Evolutionary conservation across 257 asterid genomes (phyloP).

Genomic region (Nicotiana tabacum): DNA sequence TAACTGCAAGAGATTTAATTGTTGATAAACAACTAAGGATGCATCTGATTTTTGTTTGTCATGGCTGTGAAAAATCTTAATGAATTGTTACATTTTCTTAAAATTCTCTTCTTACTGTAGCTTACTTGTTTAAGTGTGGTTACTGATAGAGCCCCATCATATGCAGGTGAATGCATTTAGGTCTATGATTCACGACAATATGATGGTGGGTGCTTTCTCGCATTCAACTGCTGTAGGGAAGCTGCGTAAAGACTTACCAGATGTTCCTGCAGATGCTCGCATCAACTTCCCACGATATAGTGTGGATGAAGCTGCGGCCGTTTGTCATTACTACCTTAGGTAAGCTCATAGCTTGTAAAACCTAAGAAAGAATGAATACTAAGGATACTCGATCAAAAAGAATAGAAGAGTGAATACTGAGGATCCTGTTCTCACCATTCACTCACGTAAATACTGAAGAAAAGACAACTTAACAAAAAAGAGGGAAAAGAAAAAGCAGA

Average conservation of each 20-base stretch:
- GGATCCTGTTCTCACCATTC: neutral
- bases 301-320: conserved; percentile 82
- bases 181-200: conserved; percentile 78
- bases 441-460: neutral
- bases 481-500: neutral
- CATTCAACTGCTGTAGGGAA: conserved; percentile 98
- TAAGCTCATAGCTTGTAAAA: conserved; percentile 18
- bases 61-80: neutral
- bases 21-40: neutral
- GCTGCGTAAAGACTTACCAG: conserved; percentile 79
- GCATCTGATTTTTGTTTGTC: conserved; percentile 1
- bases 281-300: conserved; percentile 67
- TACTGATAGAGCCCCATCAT: neutral
- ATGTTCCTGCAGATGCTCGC: conserved; percentile 79
- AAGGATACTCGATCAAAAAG: neutral
- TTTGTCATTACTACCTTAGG: conserved; percentile 92
- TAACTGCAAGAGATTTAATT: neutral
- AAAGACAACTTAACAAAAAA: neutral
- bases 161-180: conserved; percentile 87
- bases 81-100: neutral
- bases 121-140: neutral
- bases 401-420: neutral
- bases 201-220: conserved; percentile 96
- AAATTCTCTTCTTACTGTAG: neutral
- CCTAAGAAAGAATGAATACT: neutral